Base-by-base conservation (phyloP, 495 filamentous ascomycete species). In the Penicillium daleae region DNA sequence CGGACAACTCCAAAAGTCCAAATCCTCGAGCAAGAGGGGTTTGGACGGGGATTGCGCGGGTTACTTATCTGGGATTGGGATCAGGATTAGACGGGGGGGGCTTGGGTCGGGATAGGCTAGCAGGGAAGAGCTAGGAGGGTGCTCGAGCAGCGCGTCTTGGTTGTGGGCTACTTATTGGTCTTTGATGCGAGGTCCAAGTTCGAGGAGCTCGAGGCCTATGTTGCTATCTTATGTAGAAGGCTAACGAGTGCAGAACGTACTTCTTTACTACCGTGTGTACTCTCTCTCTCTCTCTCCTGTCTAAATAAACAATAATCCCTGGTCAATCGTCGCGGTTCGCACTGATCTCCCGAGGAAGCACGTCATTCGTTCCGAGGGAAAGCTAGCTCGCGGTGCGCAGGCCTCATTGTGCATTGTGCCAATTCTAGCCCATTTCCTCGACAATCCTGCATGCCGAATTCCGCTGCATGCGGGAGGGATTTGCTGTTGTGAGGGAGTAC, bases 321-420 rank as follows among this genome's bases (percentile, higher is more conserved):
- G 19, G n/a, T 44, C 40, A 44, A 44, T 19, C 40, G 21, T n/a
- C 29, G 26, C 21, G 15, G 44, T 58, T 58, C 56, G 31, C 59
- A 54, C 40, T 62, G 59, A 49, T 59, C 63, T 65, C 55, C 17
- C 12, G 6, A 31, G 24, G 19, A 57, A 66, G 50, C 64, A 66
- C 64, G 64, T 66, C 57, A 61, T 46, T 44, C 59, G 46, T 40
- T 32, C 42, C 57, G n/a, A 31, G 9, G 42, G 51, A 29, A 21
- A 39, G 35, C 15, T 21, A 32, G 24, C 39, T 32, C 15, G 8
- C 10, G 22, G 57, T n/a, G 24, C 31, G 29, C 21, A 32, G 44
- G 58, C 65, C 62, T 51, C 56, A 51, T 49, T 59, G 60, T 66
- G 56, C 55, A 67, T 37, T 21, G 35, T 49, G 54, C 32, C n/a